phyloP scores from a whole-genome alignment of 805 yeast species.

The Pichia eremophila region DNA sequence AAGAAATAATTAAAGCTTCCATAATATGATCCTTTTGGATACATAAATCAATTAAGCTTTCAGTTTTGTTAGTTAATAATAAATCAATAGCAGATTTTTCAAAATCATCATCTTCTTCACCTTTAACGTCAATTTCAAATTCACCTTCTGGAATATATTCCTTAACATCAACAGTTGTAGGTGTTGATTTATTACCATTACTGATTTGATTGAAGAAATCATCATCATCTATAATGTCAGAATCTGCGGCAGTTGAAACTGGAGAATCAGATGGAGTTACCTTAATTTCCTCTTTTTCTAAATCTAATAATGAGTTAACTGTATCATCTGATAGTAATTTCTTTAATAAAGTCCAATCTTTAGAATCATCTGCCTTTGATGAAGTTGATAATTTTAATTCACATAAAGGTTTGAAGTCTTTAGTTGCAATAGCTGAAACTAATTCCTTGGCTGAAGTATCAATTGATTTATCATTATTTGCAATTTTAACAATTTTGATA shows the following conservation, averaged over 20 bases:
- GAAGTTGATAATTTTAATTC: slow-evolving; percentile 39
- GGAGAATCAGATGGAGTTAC: slow-evolving; percentile 13
- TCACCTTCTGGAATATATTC: slow-evolving; percentile 42
- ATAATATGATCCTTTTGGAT: slow-evolving; percentile 51
- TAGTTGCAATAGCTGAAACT: slow-evolving; percentile 45
- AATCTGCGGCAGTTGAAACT: slow-evolving; percentile 11
- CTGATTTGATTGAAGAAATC: slow-evolving; percentile 31
- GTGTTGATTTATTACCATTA: slow-evolving; percentile 7
- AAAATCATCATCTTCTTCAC: slow-evolving; percentile 20
- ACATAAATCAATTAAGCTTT: slow-evolving; percentile 59
- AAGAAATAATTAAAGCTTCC: slow-evolving; percentile 78
- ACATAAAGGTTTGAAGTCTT: slow-evolving; percentile 46
- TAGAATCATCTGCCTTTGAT: slow-evolving; percentile 25
- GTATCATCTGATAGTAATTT: slow-evolving; percentile 33
- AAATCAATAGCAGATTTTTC: slow-evolving; percentile 40
- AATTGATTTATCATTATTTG: slow-evolving; percentile 26
- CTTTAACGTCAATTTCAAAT: slow-evolving; percentile 30
- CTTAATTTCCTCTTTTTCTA: background rate
- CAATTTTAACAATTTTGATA: slow-evolving; percentile 23
- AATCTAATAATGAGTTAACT: slow-evolving; percentile 1
- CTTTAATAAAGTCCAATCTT: slow-evolving; percentile 58
- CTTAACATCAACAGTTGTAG: background rate
- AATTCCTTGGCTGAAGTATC: slow-evolving; percentile 33
- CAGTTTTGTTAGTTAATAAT: slow-evolving; percentile 53
- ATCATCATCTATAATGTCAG: slow-evolving; percentile 21